A percentile compares a stretch with the other conserved stretches of the same genome.
These are phyloP conservation scores for Sodiomyces alkalinus DNA, from an alignment of 2,329 filamentous ascomycete genomes.

Conservation along the genomic window DNA sequence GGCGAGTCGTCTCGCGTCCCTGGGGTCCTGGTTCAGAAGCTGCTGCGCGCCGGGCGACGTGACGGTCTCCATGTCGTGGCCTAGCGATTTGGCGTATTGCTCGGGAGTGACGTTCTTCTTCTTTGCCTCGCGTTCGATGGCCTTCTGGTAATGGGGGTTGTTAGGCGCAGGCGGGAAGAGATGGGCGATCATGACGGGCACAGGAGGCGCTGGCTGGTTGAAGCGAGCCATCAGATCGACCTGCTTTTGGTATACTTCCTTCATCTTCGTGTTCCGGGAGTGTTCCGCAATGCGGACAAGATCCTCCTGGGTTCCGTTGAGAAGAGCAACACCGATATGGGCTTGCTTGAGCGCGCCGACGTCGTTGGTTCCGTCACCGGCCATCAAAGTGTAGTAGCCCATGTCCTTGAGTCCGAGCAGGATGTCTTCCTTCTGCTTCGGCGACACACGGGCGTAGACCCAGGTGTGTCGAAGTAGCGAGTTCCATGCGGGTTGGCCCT, in stretches of 20 bases:
- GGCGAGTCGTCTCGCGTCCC: conserved; percentile 43
- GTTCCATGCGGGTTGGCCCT: conserved; percentile 59
- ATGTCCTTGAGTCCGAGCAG: conserved; percentile 90
- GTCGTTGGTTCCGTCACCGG: conserved; percentile 95
- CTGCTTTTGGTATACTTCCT: conserved; percentile 97
- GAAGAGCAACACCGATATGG: conserved; percentile 86
- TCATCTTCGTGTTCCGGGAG: conserved; percentile 90
- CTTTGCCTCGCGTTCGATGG: conserved; percentile 71
- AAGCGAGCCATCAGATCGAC: conserved; percentile 82
- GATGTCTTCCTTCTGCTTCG: conserved; percentile 98
- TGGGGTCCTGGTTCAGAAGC: conserved; percentile 33
- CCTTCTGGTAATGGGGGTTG: conserved; percentile 91
- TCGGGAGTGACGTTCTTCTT: conserved; percentile 56
- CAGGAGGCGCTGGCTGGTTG: conserved; percentile 84
- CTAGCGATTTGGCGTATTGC: conserved; percentile 38
- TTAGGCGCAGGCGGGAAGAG: conserved; percentile 79
- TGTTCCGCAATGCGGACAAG: conserved; percentile 86
- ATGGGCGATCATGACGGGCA: conserved; percentile 84
- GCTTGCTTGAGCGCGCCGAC: conserved; percentile 96
- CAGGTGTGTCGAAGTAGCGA: conserved; percentile 77
- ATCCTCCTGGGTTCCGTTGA: conserved; percentile 89
- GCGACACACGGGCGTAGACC: conserved; percentile 97
- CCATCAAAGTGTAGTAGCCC: conserved; percentile 97
- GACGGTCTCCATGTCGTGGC: conserved; percentile 45
- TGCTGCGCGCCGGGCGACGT: conserved; percentile 51